phyloP scores from a whole-genome alignment of 1,139 yeast species.

The Taphrina confusa region DNA sequence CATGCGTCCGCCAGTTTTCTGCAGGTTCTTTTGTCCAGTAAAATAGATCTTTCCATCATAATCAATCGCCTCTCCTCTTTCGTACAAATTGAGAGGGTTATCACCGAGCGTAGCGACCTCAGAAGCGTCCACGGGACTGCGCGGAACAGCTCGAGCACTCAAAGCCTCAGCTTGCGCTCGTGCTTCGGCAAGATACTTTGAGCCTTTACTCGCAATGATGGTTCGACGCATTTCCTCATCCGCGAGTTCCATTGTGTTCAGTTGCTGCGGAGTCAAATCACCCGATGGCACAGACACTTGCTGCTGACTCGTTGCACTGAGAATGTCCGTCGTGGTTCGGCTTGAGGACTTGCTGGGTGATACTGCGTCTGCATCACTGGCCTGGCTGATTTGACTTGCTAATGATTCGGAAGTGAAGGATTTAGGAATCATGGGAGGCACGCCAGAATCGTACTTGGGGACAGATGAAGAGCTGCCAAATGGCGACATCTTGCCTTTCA shows the following conservation, averaged over 20 bases:
- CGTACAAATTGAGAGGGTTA: constrained; percentile 51
- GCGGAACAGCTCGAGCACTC: constrained; percentile 14
- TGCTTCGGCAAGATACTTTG: constrained; percentile 11
- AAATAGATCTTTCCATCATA: constrained; percentile 49
- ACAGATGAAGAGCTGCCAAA: constrained; percentile 17
- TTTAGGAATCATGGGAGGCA: constrained; percentile 18
- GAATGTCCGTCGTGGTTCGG: no score
- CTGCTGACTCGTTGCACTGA: not conserved
- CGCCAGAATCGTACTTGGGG: constrained; percentile 13
- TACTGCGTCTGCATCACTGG: not conserved
- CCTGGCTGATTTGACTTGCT: not conserved
- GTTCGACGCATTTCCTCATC: constrained; percentile 28
- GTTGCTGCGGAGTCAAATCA: not conserved
- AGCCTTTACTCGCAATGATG: constrained; percentile 12
- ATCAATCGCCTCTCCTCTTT: constrained; percentile 55
- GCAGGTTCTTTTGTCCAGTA: constrained; percentile 45
- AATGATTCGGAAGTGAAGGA: constrained; percentile 16
- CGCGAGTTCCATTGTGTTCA: constrained; percentile 11
- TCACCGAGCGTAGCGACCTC: constrained; percentile 2
- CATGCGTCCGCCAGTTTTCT: constrained; percentile 50
- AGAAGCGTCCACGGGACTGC: constrained; percentile 4
- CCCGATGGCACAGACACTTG: no score
- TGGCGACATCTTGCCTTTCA: constrained; percentile 31
- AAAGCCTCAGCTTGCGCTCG: constrained; percentile 8
- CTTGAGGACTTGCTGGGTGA: not conserved